phyloP scores from a whole-genome alignment of 2,329 filamentous ascomycete species.

The Colletotrichum camelliae region DNA sequence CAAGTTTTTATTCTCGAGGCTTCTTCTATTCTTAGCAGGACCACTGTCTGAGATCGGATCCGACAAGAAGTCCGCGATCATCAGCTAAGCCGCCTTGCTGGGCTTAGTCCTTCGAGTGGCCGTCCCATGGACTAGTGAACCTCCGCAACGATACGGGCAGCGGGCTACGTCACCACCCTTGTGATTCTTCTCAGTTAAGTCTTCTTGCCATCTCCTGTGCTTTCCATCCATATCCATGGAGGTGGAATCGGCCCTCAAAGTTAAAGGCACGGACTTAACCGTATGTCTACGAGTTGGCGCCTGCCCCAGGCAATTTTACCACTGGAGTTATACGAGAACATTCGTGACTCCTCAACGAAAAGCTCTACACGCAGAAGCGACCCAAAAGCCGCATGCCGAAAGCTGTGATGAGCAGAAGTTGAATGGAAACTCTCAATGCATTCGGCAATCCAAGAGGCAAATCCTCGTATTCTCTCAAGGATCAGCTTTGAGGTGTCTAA shows the following conservation, averaged over 20 bases:
- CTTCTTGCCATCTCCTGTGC: neutral
- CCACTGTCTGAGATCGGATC: neutral
- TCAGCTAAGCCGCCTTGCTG: neutral
- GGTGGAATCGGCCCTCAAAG: neutral
- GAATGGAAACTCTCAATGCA: neutral
- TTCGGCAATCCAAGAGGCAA: neutral
- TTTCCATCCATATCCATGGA: neutral
- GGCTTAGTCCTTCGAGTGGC: slow-evolving; percentile 52
- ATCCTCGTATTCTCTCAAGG: neutral
- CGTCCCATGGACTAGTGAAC: slow-evolving; percentile 57
- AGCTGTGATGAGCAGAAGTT: neutral
- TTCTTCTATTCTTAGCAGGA: neutral
- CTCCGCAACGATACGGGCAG: slow-evolving; percentile 60
- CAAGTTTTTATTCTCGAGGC: neutral
- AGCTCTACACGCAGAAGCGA: accelerated
- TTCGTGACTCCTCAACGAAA: neutral
- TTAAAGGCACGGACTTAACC: neutral
- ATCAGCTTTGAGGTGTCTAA: neutral
- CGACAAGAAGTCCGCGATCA: neutral
- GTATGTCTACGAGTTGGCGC: neutral
- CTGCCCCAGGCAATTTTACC: neutral
- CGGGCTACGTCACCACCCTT: slow-evolving; percentile 54
- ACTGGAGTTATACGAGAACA: neutral
- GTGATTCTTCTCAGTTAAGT: neutral
- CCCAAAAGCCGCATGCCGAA: neutral